phyloP scores from a whole-genome alignment of 768 basidiomycete species.

The Tricholoma flavovirens region DNA sequence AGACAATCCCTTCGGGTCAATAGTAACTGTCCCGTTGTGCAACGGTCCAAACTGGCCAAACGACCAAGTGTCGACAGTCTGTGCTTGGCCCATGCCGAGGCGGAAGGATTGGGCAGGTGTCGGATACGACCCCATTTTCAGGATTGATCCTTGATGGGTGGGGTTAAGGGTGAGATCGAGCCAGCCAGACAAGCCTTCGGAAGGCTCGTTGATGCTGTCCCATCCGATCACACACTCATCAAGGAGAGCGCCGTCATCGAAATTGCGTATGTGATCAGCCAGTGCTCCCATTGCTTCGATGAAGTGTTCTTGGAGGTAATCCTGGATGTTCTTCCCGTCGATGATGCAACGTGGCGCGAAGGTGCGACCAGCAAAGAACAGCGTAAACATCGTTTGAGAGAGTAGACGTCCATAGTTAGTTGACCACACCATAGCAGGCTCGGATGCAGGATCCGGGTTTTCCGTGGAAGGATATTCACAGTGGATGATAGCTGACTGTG shows the following conservation, averaged over 20 bases:
- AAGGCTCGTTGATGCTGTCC: conserved; percentile 96
- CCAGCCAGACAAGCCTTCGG: conserved; percentile 71
- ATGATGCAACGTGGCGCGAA: conserved; percentile 91
- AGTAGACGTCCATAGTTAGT: conserved; percentile 92
- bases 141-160: conserved; percentile 56
- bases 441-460: conserved; percentile 57
- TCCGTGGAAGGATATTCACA: conserved; percentile 74
- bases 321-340: conserved; percentile 89
- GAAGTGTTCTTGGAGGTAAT: conserved; percentile 76
- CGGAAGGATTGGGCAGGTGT: conserved; percentile 79
- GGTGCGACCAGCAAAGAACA: conserved; percentile 88
- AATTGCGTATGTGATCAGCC: conserved; percentile 70
- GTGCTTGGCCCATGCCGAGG: conserved; percentile 82
- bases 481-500: conserved; percentile 82
- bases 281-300: conserved; percentile 70
- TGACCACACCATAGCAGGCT: conserved; percentile 96
- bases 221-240: conserved; percentile 93
- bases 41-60: conserved; percentile 78
- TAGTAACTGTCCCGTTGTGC: conserved; percentile 63
- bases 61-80: conserved; percentile 77
- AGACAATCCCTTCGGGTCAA: conserved; percentile 79
- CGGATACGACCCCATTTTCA: conserved; percentile 85
- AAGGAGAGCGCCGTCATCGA: conserved; percentile 66
- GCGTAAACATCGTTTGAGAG: conserved; percentile 84
- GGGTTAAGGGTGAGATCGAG: conserved; percentile 64